Evolutionary conservation across 306 rosid genomes (phyloP), one percentile per base, ranked within the genome.

Genomic region (Astragalus membranaceus): DNA sequence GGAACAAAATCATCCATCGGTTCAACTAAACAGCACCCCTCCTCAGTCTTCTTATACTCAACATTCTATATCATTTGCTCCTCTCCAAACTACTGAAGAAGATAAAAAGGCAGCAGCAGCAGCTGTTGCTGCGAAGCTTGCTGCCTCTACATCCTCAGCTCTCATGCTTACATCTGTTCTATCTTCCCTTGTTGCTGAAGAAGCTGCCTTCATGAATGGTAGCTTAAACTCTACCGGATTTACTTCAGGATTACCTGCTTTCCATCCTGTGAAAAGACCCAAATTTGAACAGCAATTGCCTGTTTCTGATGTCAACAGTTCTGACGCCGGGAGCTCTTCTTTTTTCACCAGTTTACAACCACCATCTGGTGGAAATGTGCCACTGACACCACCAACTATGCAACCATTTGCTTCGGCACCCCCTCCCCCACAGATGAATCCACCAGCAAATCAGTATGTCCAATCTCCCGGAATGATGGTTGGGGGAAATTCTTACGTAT

Each of bases 81-180:
- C 90, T 62, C 72, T 76, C 33, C 84, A 86, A 83, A 72, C 77
- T 69, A 64, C 82, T 33, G 96, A 89, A 42, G 97, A 92, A 60
- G 96, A 92, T 60, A 84, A 86, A 69, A 92, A 82, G 65, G 88
- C 95, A 30, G 88, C 87, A 0, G 95, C 96, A 1, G 96, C 96
- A 4, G 98, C 96, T 3, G 88, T 92, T 70, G 96, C 90, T 80
- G 98, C 98, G 51, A 92, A 86, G 80, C 88, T 92, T 77, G 94
- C 98, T 42, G 98, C 98, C 11, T 92, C 98, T 33, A 50, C 95
- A 26, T 92, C 98, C 56, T 92, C 98, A 7, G 98, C 98, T 13
- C 92, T 82, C 71, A 92, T 92, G 96, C 84, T 92, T 62, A 83
- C 95, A 29, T 89, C 96, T 53, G 89, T 87, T 70, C 90, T 92